Conservation (phyloP, 148 eudicot genomes). For the Nepenthes gracilis region DNA sequence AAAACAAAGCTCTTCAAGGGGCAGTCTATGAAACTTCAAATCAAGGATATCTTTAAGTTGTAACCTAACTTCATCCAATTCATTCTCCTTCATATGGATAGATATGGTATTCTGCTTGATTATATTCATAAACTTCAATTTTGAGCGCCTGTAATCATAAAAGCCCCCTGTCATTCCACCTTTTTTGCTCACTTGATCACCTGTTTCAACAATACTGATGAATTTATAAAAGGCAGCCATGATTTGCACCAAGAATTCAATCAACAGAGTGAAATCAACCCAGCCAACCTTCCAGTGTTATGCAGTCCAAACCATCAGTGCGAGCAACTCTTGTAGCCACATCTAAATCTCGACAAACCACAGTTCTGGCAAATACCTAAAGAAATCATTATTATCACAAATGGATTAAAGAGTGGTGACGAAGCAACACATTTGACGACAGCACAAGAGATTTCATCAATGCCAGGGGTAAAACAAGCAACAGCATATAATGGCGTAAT, state of each 20-base stretch:
- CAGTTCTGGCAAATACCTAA: slow-evolving; percentile 90
- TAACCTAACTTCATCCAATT: slow-evolving; percentile 42
- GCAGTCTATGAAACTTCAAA: too few relatives aligned
- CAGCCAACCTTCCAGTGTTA: slow-evolving; percentile 81
- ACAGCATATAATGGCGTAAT: too few relatives aligned
- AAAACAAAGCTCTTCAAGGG: too few relatives aligned
- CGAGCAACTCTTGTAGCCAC: slow-evolving; percentile 95
- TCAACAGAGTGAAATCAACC: background rate
- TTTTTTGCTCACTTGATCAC: slow-evolving; percentile 99
- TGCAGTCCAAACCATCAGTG: slow-evolving; percentile 82
- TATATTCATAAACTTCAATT: slow-evolving; percentile 74
- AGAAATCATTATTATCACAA: background rate
- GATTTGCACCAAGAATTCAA: slow-evolving; percentile 4
- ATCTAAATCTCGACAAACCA: slow-evolving; percentile 86
- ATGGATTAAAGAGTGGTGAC: background rate
- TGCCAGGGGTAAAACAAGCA: too few relatives aligned
- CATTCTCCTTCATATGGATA: slow-evolving; percentile 43
- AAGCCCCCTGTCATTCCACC: slow-evolving; percentile 99
- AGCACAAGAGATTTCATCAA: too few relatives aligned
- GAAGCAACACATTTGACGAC: background rate
- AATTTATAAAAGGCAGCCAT: slow-evolving; percentile 6
- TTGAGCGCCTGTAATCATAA: slow-evolving; percentile 88
- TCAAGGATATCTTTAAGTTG: slow-evolving; percentile 87
- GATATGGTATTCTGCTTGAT: slow-evolving; percentile 48
- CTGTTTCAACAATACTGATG: slow-evolving; percentile 27